phyloP scores from a whole-genome alignment of 441 rosid species.

The Biscutella laevigata region DNA sequence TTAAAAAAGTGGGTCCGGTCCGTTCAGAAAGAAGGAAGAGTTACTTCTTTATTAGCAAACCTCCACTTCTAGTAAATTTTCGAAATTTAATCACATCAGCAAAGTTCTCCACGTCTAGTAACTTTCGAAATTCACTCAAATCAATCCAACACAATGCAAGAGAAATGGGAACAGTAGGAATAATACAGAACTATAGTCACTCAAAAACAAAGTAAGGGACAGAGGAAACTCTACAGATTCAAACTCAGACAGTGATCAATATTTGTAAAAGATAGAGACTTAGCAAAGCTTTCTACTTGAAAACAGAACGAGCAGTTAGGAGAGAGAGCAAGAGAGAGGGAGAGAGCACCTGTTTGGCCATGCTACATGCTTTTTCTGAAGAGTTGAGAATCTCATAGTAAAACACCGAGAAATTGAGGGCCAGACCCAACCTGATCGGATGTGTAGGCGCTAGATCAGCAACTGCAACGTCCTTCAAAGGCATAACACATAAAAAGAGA shows the following conservation, averaged over 20 bases:
- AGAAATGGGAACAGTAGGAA: not conserved
- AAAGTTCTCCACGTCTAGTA: too few relatives aligned
- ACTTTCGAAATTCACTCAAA: not conserved
- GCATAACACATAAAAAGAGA: not conserved
- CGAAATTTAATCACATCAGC: too few relatives aligned
- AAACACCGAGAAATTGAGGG: conserved; percentile 44
- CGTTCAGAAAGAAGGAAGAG: not conserved
- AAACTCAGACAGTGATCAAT: not conserved
- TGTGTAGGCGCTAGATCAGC: conserved; percentile 41
- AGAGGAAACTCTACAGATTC: not conserved
- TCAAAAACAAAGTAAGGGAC: conserved; percentile 7
- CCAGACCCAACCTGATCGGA: conserved; percentile 41
- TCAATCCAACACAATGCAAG: conserved; percentile 13
- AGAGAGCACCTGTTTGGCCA: conserved; percentile 37
- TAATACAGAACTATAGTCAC: not conserved
- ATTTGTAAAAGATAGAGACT: not conserved
- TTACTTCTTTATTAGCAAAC: not conserved
- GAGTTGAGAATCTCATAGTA: conserved; percentile 47
- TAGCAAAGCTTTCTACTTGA: too few relatives aligned
- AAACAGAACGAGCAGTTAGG: not conserved
- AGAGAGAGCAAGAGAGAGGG: too few relatives aligned
- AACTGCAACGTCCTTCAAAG: conserved; percentile 29
- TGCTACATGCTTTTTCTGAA: conserved; percentile 41
- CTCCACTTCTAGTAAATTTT: not conserved
- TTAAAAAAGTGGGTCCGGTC: conserved; percentile 23